Evolutionary conservation across 2,329 filamentous ascomycete species (phyloP), one percentile per base, ranked within the genome.

Genomic region (Penicillium sp.): DNA sequence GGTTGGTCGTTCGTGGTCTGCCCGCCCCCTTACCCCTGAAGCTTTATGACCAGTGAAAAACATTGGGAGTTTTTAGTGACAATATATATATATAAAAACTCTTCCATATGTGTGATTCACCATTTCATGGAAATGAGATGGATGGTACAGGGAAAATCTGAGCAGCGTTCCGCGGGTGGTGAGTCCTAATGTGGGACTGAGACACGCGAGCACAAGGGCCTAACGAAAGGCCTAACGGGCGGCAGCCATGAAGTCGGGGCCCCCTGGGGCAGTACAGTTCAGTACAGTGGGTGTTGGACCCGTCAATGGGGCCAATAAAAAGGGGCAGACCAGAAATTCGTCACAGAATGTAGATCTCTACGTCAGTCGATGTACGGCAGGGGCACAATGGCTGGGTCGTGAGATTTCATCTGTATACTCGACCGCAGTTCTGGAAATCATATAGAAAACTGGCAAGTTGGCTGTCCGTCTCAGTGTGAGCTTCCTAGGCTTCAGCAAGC

Each of bases 281-380:
- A n/a, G n/a, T n/a, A 27, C 39, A 42, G 26, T 42, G 39, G 39
- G 23, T 20, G 10, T 13, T 27, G 37, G 39, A 2, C n/a, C 26
- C 39, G 10, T 24, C 15, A 42, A 29, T 29, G 26, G 26, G 15
- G 15, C 39, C 24, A 42, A 42, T 42, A 18, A 29, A 42, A 42
- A 13, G 34, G 39, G 39, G 24, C 10, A 13, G 15, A 29, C 12
- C n/a, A 21, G 6, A 6, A 15, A 42, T 42, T 42, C 39, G 39
- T 42, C 23, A 42, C 23, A 8, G 20, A n/a, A 42, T 42, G 39
- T 42, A 42, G 39, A 42, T 42, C 39, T 17, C 39, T 42, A 42
- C 39, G 39, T 42, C 39, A 42, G 36, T 23, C 20, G 18, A 13
- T n/a, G n/a, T n/a, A 27, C 37, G 4, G 24, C 39, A 29, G 39